These are phyloP conservation scores for Penicillium nucicola DNA, from an alignment of 495 filamentous ascomycete species.

Conservation along the genomic window DNA sequence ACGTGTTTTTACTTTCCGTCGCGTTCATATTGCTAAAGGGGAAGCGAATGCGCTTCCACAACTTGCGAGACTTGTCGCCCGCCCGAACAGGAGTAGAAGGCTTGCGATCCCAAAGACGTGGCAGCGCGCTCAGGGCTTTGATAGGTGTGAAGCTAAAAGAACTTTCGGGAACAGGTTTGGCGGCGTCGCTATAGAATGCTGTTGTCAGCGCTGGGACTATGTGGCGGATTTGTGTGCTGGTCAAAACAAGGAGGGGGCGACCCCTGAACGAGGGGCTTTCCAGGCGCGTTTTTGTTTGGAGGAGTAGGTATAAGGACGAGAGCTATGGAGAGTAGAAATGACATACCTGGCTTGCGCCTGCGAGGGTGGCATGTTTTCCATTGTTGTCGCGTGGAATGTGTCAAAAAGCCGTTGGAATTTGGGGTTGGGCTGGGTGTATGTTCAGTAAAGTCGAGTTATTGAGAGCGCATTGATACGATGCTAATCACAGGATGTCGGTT, in stretches of 20 bases:
- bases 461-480: background rate
- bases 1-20: conserved; percentile 23
- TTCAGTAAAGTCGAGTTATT: background rate
- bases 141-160: conserved; percentile 39
- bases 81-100: conserved; percentile 50
- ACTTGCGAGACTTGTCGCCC: conserved; percentile 42
- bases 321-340: background rate
- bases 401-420: conserved; percentile 16
- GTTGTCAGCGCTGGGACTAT: conserved; percentile 10
- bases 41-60: conserved; percentile 50
- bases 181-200: conserved; percentile 7
- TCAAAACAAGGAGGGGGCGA: conserved; percentile 2
- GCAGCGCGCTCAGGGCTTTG: conserved; percentile 30
- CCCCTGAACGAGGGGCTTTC: background rate
- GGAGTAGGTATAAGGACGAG: background rate
- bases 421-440: background rate
- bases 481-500: background rate
- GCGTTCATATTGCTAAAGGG: conserved; percentile 40
- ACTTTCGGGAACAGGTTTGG: conserved; percentile 14
- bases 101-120: conserved; percentile 52
- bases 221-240: background rate
- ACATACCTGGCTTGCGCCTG: conserved; percentile 23
- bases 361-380: conserved; percentile 18
- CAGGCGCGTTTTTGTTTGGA: too few species aligned
- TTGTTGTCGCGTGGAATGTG: conserved; percentile 30